Percentiles rank a stretch among this genome's conserved stretches.
Conservation (phyloP, 2,329 filamentous ascomycete genomes). For the Stemphylium lycopersici region DNA sequence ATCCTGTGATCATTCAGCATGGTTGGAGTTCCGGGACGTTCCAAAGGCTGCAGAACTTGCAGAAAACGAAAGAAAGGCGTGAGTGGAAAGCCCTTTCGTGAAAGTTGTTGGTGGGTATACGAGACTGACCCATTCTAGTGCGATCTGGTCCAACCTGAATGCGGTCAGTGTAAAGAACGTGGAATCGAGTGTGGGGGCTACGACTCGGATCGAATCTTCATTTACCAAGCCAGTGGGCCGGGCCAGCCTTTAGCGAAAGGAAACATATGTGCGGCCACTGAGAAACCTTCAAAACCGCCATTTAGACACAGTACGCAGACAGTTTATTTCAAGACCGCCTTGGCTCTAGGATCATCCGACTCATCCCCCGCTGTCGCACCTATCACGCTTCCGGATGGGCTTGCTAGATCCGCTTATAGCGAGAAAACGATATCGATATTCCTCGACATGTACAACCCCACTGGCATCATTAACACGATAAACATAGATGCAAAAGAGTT, state of each 20-base stretch:
- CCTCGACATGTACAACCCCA: conserved; percentile 28
- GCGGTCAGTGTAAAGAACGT: conserved; percentile 65
- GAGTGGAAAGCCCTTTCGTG: conserved; percentile 23
- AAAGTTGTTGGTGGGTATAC: not conserved
- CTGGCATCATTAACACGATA: conserved; percentile 6
- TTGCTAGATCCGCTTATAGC: conserved; percentile 32
- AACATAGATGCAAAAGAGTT: conserved; percentile 20
- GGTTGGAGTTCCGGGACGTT: conserved; percentile 39
- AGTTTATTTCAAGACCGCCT: conserved; percentile 1
- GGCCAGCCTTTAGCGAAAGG: not conserved
- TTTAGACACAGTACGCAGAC: conserved; percentile 4
- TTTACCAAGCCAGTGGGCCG: conserved; percentile 40
- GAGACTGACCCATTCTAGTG: conserved; percentile 52
- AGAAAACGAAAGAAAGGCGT: conserved; percentile 62
- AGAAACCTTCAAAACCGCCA: conserved; percentile 5
- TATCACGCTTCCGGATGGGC: conserved; percentile 16
- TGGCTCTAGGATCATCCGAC: not conserved
- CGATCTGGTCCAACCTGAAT: conserved; percentile 66
- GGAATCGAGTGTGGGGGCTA: conserved; percentile 68
- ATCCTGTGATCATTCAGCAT: conserved; percentile 8
- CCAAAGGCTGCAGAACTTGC: conserved; percentile 43
- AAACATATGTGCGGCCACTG: not conserved
- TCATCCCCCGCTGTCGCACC: not conserved
- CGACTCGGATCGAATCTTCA: conserved; percentile 67
- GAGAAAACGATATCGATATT: conserved; percentile 30